Evolutionary conservation across 768 basidiomycete genomes (phyloP), one percentile per base, ranked within the genome.

Genomic region (Tulasnella sp.): DNA sequence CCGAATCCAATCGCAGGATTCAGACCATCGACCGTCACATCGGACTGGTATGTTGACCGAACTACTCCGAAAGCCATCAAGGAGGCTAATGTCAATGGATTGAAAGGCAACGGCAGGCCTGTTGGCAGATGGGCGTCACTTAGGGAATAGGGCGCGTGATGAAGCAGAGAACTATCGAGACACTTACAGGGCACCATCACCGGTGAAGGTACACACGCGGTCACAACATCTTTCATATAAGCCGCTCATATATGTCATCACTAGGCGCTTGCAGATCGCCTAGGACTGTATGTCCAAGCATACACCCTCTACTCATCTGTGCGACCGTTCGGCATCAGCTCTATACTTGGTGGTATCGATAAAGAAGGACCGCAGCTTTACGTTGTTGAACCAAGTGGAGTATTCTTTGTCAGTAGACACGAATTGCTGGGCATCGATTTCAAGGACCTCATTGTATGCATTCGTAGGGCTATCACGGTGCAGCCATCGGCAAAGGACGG

Each of bases 291-390:
- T 70, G 84, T 90, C 8, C 96, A 99, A 73, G 83, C 84, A 45
- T 98, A 97, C 73, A 99, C 96, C 4, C 82, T 97, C 42, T 97
- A 98, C 73, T 97, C 93, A 1, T 97, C 93, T 22, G 94, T 98
- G 38, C 84, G 96, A 42, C 96, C 96, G 0, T 98, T 98, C 66
- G 96, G 94, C 19, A 85, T 94, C 67, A 92, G 91, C 68, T 86
- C 92, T 44, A 87, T 99, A 68, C 72, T 98, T 22, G 93, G 84
- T 44, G 82, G 86, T 21, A 80, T 93, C 9, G 94, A 98, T 74
- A 86, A 89, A 72, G 78, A 79, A 46, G 91, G 90, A 3, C 93
- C 96, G 55, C 75, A 78, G 49, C 75, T 99, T 25, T 96, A 81
- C 73, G 84, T 96, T 58, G 79, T 97, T 51, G 96, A 99, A 71